Conservation (phyloP, 140 eudicot genomes). For the Bidens hawaiensis region DNA sequence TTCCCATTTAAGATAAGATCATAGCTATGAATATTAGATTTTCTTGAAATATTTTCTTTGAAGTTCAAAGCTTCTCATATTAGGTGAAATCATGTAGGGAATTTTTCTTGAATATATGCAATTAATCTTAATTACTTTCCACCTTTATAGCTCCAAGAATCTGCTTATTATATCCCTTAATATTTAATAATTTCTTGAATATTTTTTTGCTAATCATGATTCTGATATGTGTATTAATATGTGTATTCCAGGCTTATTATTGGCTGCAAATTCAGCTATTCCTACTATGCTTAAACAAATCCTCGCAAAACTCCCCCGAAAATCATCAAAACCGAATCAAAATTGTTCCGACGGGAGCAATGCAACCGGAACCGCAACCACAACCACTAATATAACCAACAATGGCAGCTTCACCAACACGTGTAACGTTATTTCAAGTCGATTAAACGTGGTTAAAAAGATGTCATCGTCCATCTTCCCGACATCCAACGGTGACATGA, state of each 20-base stretch:
- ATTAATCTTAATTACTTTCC: background rate
- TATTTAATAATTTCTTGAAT: conserved; percentile 5
- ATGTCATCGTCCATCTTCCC: conserved; percentile 76
- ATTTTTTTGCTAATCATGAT: conserved; percentile 14
- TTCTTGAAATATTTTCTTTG: background rate
- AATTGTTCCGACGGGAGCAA: conserved; percentile 40
- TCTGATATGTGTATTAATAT: no score
- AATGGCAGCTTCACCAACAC: conserved; percentile 52
- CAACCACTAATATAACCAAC: conserved; percentile 31
- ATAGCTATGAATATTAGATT: background rate
- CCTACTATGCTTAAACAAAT: conserved; percentile 73
- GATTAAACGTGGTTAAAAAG: conserved; percentile 58
- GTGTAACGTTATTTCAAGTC: conserved; percentile 58
- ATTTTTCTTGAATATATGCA: conserved; percentile 1
- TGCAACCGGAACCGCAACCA: conserved; percentile 28
- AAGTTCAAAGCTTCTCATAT: background rate
- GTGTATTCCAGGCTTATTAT: conserved; percentile 32
- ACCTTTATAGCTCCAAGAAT: background rate
- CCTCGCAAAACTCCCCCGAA: conserved; percentile 61
- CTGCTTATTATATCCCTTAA: background rate
- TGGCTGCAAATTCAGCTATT: conserved; percentile 37
- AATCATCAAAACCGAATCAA: conserved; percentile 51
- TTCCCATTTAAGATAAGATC: conserved; percentile 13
- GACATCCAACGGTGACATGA: conserved; percentile 44
- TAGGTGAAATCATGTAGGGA: background rate